Evolutionary conservation across 2,329 filamentous ascomycete genomes (phyloP).

Genomic region (Botrytis tulipae): DNA sequence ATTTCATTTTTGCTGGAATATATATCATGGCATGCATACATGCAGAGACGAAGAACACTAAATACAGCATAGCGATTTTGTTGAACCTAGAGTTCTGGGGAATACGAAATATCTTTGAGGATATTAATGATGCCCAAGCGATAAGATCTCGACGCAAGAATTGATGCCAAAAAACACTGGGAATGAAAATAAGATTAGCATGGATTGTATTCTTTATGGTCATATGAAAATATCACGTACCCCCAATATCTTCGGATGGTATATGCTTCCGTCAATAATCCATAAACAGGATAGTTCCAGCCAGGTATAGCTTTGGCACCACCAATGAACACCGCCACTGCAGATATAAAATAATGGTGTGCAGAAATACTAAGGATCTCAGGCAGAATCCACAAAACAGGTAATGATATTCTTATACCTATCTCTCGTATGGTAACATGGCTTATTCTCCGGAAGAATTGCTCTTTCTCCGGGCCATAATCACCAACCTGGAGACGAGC

Average conservation of each 20-base stretch:
- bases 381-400: neutral
- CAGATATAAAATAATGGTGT: neutral
- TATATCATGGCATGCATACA: conserved; percentile 4
- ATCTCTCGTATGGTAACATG: neutral
- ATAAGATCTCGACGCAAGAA: neutral
- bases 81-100: neutral
- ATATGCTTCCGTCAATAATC: neutral
- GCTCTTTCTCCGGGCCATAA: neutral
- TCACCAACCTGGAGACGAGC: neutral
- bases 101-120: conserved; percentile 11
- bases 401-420: neutral
- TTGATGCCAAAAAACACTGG: neutral
- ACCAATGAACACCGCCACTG: neutral
- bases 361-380: neutral
- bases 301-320: conserved; percentile 5
- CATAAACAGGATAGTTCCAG: neutral
- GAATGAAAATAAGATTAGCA: neutral
- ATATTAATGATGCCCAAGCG: conserved; percentile 3
- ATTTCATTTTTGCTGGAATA: neutral
- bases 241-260: conserved; percentile 8
- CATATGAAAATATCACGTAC: neutral
- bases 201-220: neutral
- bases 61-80: neutral
- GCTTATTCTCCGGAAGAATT: conserved; percentile 6
- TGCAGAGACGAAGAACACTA: neutral